Percentiles rank a stretch among this genome's conserved stretches.
Conservation (phyloP, 2,329 filamentous ascomycete genomes). For the Aspergillus sojae region DNA sequence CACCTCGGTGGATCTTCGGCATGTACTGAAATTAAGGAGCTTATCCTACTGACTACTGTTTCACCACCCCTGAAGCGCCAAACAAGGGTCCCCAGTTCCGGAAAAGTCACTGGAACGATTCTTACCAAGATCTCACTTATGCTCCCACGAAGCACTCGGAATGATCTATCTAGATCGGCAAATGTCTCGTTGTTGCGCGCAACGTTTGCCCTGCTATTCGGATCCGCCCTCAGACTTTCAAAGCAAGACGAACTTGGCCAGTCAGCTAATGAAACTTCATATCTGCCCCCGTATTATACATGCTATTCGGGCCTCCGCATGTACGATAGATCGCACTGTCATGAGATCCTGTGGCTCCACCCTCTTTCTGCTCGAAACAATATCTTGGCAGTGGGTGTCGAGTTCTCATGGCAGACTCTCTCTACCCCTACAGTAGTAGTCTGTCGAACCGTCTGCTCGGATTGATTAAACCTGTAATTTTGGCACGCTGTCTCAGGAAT, state of each 20-base stretch:
- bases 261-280: too few relatives aligned
- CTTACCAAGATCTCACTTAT: background rate
- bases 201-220: too few relatives aligned
- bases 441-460: background rate
- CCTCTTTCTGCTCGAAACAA: too few relatives aligned
- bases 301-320: too few relatives aligned
- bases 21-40: background rate
- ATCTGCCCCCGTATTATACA: too few relatives aligned
- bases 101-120: background rate
- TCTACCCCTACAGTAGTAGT: background rate
- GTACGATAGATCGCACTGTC: too few relatives aligned
- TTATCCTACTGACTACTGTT: background rate
- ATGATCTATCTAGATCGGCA: too few relatives aligned
- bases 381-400: background rate
- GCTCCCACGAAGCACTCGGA: background rate
- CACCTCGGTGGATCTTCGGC: background rate
- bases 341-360: too few relatives aligned
- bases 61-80: background rate
- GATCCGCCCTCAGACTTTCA: background rate
- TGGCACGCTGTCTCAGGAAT: background rate
- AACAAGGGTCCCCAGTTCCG: background rate
- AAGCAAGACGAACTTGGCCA: too few relatives aligned
- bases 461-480: background rate
- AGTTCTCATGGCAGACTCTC: background rate
- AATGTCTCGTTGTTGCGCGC: too few relatives aligned